phyloP scores from a whole-genome alignment of 345 rosid species.

The Murraya koenigii region DNA sequence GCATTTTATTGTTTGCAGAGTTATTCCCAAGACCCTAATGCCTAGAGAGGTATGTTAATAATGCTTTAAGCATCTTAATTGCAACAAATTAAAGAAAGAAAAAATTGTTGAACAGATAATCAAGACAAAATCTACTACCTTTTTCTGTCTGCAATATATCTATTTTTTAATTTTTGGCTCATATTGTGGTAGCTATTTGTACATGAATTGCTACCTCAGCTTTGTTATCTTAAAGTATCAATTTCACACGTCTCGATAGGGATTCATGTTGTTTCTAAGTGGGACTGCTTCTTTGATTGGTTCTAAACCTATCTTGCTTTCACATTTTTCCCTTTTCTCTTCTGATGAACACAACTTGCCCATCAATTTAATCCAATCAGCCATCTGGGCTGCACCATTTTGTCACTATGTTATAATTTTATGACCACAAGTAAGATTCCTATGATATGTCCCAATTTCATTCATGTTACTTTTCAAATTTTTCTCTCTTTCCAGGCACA shows the following conservation, averaged over 20 bases:
- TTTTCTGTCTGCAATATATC: background rate
- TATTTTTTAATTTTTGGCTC: background rate
- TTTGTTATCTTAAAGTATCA: constrained; percentile 47
- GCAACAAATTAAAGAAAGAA: background rate
- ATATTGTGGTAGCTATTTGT: constrained; percentile 33
- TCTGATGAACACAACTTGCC: constrained; percentile 11
- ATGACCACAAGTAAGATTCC: constrained; percentile 24
- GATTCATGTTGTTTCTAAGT: constrained; percentile 24
- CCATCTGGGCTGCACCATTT: constrained; percentile 23
- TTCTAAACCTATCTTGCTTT: constrained; percentile 20
- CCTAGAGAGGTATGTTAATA: constrained; percentile 55
- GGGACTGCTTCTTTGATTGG: constrained; percentile 29
- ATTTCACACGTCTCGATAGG: constrained; percentile 33
- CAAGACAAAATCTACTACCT: background rate
- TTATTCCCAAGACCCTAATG: constrained; percentile 77
- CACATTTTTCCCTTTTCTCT: background rate
- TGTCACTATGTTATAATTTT: constrained; percentile 23
- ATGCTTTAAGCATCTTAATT: background rate
- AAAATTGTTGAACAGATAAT: background rate
- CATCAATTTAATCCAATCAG: constrained; percentile 18
- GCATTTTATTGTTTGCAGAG: constrained; percentile 49
- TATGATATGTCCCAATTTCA: constrained; percentile 12
- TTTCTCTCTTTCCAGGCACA: background rate
- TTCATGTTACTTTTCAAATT: background rate
- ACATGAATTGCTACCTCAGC: constrained; percentile 55